phyloP scores from a whole-genome alignment of 371 early-diverging fungal genomes.

The Umbelopsis sp. region DNA sequence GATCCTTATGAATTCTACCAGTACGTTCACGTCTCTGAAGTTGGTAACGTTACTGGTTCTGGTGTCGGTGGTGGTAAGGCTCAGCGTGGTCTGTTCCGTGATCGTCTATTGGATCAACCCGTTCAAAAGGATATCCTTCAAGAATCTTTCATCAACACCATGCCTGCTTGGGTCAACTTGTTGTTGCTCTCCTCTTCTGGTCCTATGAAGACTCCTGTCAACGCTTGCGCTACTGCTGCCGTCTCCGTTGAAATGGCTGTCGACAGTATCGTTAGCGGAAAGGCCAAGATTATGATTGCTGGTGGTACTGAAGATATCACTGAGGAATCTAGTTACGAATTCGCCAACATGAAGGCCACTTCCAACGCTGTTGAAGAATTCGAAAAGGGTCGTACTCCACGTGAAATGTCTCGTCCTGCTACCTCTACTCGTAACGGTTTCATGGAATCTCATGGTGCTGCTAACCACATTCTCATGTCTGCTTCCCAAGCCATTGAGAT shows the following conservation, averaged over 20 bases:
- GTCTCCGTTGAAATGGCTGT: conserved; percentile 92
- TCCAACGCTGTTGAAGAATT: conserved; percentile 85
- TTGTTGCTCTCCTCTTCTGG: conserved; percentile 92
- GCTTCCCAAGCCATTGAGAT: conserved; percentile 91
- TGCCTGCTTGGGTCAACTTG: conserved; percentile 98
- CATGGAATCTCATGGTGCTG: conserved; percentile 96
- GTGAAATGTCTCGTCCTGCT: conserved; percentile 92
- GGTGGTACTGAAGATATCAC: conserved; percentile 95
- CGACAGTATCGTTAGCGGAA: conserved; percentile 88
- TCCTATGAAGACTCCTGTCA: conserved; percentile 96
- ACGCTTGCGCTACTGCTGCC: conserved; percentile 94
- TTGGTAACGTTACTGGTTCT: conserved; percentile 91
- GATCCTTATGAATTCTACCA: conserved; percentile 98
- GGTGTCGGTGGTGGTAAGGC: conserved; percentile 88
- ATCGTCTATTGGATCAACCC: conserved; percentile 81
- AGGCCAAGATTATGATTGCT: conserved; percentile 94
- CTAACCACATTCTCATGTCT: conserved; percentile 90
- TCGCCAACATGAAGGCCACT: conserved; percentile 98
- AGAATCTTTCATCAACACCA: conserved; percentile 95
- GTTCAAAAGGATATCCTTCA: conserved; percentile 95
- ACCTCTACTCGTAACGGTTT: conserved; percentile 93
- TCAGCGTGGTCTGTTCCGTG: conserved; percentile 80
- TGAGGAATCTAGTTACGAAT: conserved; percentile 94
- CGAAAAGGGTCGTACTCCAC: conserved; percentile 85
- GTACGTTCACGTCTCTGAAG: conserved; percentile 94